These are phyloP conservation scores for Tetragonia tetragonoides DNA, from an alignment of 148 eudicot species.

Conservation along the genomic window DNA sequence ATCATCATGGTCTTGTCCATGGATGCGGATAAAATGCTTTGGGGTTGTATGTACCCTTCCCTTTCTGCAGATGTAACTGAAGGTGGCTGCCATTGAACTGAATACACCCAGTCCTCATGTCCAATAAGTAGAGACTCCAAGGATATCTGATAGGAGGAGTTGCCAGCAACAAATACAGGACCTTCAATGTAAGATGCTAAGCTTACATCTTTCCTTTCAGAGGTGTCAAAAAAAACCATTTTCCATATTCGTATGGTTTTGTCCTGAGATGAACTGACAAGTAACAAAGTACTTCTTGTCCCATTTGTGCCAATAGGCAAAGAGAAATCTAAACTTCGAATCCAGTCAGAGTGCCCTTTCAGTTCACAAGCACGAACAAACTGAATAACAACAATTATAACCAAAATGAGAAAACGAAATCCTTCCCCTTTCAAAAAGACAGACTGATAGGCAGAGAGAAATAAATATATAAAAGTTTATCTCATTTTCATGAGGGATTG, in stretches of 20 bases:
- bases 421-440: background rate
- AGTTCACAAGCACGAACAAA: conserved; percentile 84
- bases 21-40: conserved; percentile 85
- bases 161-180: conserved; percentile 65
- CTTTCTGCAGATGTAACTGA: conserved; percentile 35
- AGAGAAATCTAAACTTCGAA: conserved; percentile 87
- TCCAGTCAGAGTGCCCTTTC: conserved; percentile 98
- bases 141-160: conserved; percentile 71
- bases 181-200: conserved; percentile 91
- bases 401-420: conserved; percentile 20
- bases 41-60: conserved; percentile 51
- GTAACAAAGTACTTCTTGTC: conserved; percentile 45
- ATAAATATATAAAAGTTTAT: background rate
- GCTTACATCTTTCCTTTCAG: conserved; percentile 42
- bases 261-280: conserved; percentile 92
- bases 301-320: conserved; percentile 57
- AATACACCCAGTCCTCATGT: conserved; percentile 98
- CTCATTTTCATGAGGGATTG: background rate
- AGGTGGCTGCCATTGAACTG: conserved; percentile 96
- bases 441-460: background rate
- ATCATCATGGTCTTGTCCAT: conserved; percentile 99
- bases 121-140: conserved; percentile 93
- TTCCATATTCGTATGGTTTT: conserved; percentile 86
- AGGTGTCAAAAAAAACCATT: conserved; percentile 39
- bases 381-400: conserved; percentile 37